Evolutionary conservation across 2,329 filamentous ascomycete genomes (phyloP).

Genomic region (Paraconiothyrium brasiliense): DNA sequence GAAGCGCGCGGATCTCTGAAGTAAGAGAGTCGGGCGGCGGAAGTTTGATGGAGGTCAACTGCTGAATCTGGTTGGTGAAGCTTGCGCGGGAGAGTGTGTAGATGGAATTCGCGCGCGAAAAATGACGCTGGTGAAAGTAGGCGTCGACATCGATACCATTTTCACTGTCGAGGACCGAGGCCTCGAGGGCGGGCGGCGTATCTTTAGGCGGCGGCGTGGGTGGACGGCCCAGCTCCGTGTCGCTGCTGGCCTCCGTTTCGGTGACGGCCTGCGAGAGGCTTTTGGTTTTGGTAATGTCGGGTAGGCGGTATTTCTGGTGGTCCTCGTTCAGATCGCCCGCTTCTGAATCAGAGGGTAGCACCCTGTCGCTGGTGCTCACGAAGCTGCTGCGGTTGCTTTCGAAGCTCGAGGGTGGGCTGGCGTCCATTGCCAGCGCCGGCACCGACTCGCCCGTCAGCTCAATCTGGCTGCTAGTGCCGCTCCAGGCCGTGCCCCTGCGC

Average conservation of each 20-base stretch:
- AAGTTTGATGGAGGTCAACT: slow-evolving; percentile 88
- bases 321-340: slow-evolving; percentile 67
- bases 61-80: slow-evolving; percentile 90
- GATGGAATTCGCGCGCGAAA: slow-evolving; percentile 77
- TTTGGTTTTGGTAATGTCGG: slow-evolving; percentile 75
- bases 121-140: slow-evolving; percentile 72
- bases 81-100: slow-evolving; percentile 93
- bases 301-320: slow-evolving; percentile 77
- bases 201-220: slow-evolving; percentile 65
- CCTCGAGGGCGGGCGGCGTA: slow-evolving; percentile 33
- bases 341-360: slow-evolving; percentile 63
- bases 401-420: slow-evolving; percentile 43
- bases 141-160: slow-evolving; percentile 61
- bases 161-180: slow-evolving; percentile 45
- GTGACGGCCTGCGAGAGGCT: slow-evolving; percentile 53
- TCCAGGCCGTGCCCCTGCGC: slow-evolving; percentile 77
- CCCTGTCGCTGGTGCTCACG: slow-evolving; percentile 63
- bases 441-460: slow-evolving; percentile 50
- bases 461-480: slow-evolving; percentile 61
- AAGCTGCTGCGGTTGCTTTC: slow-evolving; percentile 59
- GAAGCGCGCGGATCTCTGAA: slow-evolving; percentile 82
- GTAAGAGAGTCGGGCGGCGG: slow-evolving; percentile 86
- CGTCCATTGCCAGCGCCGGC: slow-evolving; percentile 50
- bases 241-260: slow-evolving; percentile 27
- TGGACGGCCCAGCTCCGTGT: slow-evolving; percentile 32